phyloP scores from a whole-genome alignment of 345 rosid genomes.

The Draba incana region DNA sequence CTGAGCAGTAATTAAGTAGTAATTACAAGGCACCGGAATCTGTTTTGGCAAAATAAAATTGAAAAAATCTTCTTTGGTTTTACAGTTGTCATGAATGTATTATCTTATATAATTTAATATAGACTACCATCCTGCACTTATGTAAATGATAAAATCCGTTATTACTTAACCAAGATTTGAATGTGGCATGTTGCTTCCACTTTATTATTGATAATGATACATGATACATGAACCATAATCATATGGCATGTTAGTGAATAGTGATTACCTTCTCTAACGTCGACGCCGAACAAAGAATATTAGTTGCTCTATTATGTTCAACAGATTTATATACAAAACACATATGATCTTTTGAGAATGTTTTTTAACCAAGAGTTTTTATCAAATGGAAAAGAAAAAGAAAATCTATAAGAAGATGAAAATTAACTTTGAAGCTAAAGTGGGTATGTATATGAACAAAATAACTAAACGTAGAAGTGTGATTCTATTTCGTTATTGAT shows the following conservation, averaged over 20 bases:
- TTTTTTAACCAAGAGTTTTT: background rate
- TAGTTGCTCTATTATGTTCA: conserved; percentile 4
- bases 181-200: conserved; percentile 33
- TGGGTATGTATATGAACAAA: background rate
- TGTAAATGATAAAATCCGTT: background rate
- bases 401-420: too few relatives aligned
- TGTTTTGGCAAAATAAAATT: background rate
- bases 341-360: background rate
- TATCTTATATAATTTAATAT: background rate
- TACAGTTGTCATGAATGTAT: conserved; percentile 9
- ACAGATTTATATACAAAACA: background rate
- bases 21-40: conserved; percentile 10
- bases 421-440: background rate
- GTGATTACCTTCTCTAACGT: conserved; percentile 15
- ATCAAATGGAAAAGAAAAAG: background rate
- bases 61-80: background rate
- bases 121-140: background rate
- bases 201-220: conserved; percentile 36
- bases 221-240: conserved; percentile 33
- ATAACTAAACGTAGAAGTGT: background rate
- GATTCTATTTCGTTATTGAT: background rate
- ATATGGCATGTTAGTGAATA: conserved; percentile 27
- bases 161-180: conserved; percentile 11
- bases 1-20: background rate
- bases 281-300: background rate